Percentiles rank a stretch among this genome's conserved stretches.
Conservation (phyloP, 2,329 filamentous ascomycete genomes). For the Fusarium solani-melongenae region DNA sequence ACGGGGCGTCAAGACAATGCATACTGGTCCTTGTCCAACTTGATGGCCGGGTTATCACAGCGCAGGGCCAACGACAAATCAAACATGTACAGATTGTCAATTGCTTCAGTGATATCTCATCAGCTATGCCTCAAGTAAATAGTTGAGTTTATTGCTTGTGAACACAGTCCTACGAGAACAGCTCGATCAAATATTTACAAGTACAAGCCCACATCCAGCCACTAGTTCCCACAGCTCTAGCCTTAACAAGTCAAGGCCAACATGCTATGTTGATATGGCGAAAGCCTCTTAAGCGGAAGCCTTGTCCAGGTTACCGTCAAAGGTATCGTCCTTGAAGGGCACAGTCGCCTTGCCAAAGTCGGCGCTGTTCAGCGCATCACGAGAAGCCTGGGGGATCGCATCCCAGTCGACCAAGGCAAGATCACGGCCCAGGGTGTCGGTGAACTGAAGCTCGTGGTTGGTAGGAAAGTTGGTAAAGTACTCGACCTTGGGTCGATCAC, state of each 20-base stretch:
- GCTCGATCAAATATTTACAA: background rate
- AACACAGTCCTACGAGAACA: background rate
- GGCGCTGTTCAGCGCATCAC: constrained; percentile 48
- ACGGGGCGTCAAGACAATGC: background rate
- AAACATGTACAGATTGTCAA: background rate
- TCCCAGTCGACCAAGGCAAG: constrained; percentile 58
- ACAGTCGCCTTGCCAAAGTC: constrained; percentile 56
- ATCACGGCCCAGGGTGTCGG: constrained; percentile 48
- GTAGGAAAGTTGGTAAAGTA: constrained; percentile 46
- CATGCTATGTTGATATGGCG: background rate
- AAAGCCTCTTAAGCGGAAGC: constrained; percentile 6
- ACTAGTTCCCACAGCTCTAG: background rate
- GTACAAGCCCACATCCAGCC: background rate
- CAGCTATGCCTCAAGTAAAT: background rate
- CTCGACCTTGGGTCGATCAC: constrained; percentile 43
- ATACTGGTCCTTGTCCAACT: background rate
- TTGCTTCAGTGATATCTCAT: background rate
- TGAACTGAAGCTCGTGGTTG: constrained; percentile 53
- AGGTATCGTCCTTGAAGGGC: constrained; percentile 51
- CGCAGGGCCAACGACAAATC: background rate
- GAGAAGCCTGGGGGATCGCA: constrained; percentile 48
- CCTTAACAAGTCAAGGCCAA: background rate
- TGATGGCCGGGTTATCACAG: background rate
- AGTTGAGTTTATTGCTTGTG: background rate
- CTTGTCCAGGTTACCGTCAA: constrained; percentile 33